Evolutionary conservation across 2,329 filamentous ascomycete genomes (phyloP), one percentile per base, ranked within the genome.

Genomic region (Trichoderma oligosporum): DNA sequence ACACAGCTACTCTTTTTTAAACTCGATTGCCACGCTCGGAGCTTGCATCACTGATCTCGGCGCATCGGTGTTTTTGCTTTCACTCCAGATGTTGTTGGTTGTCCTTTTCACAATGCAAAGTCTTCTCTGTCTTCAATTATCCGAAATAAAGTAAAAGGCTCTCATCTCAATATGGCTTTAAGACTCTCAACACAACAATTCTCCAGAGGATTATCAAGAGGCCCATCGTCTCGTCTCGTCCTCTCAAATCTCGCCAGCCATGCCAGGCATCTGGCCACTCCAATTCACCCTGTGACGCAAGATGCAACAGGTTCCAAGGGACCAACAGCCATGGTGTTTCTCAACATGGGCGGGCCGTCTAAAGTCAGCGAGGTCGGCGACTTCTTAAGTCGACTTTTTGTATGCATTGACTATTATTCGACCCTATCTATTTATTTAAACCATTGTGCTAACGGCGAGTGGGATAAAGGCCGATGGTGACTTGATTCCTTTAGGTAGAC

Each of bases 271-370:
- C 62, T 76, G 48, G 72, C 73, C 53, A 75, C 73, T 36, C 65
- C 70, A 18, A 84, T 83, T 4, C 88, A 89, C 9, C 89, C 90
- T 7, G 90, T 94, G 20, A 92, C 89, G 0, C 90, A 95, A 71
- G 81, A 91, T 80, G 79, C 82, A 6, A 82, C 82, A 1, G 83
- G 81, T 11, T 82, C 80, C 39, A 80, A 89, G 68, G 93, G 93
- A 0, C 91, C 92, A 7, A 99, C 94, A 4, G 94, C 94, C 41
- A 97, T 99, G 85, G 94, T 99, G 12, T 97, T 99, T 69, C 84
- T 99, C 76, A 99, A 99, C 75, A 99, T 99, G 94, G 94, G 94
- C 60, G 94, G 94, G 0, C 94, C 94, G 3, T 89, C 90, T 1
- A 96, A 89, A 4, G 88, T 87, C 4, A 83, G 86, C 64, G 91